Base-by-base conservation (phyloP, 2,329 filamentous ascomycete species). In the Magnaporthiopsis incrustans region DNA sequence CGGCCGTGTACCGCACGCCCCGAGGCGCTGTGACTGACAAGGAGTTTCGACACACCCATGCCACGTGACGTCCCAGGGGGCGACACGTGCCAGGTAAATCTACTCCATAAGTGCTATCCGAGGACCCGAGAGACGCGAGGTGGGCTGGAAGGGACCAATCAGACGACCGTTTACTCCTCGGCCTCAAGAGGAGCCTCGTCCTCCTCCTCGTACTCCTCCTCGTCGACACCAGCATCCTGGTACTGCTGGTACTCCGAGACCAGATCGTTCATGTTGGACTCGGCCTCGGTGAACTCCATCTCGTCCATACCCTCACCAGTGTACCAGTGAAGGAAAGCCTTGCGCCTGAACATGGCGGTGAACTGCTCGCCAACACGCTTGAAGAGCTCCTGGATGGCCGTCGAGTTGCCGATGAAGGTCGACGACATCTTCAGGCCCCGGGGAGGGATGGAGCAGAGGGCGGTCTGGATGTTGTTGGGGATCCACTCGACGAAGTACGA, bases 261-360 rank as follows among this genome's bases (percentile, higher is more conserved):
- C 77, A 99, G 85, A 81, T 99, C 95, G 85, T 99, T 98, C 95
- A 99, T 98, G 87, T 99, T 99, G 82, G 91, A 96, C 89, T 99
- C 95, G 73, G 95, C 95, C 87, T 99, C 95, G 77, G 95, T 99
- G 86, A 99, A 99, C 85, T 99, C 95, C 95, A 99, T 98, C 89
- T 99, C 95, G 82, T 99, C 95, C 95, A 99, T 99, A 84, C 95
- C 95, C 87, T 99, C 95, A 77, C 93, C 93, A 88, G 95, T 99
- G 85, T 99, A 99, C 95, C 95, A 99, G 86, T 98, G 95, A 88
- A 99, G 91, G 92, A 99, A 99, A 89, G 95, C 95, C 91, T 98
- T 99, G 83, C 95, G 92, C 84, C 95, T 88, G 90, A 99, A 99
- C 95, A 99, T 99, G 78, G 93, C 95, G 82, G 90, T 93, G 88